Conservation (phyloP, 495 filamentous ascomycete genomes). For the Chaetomium tenue region DNA sequence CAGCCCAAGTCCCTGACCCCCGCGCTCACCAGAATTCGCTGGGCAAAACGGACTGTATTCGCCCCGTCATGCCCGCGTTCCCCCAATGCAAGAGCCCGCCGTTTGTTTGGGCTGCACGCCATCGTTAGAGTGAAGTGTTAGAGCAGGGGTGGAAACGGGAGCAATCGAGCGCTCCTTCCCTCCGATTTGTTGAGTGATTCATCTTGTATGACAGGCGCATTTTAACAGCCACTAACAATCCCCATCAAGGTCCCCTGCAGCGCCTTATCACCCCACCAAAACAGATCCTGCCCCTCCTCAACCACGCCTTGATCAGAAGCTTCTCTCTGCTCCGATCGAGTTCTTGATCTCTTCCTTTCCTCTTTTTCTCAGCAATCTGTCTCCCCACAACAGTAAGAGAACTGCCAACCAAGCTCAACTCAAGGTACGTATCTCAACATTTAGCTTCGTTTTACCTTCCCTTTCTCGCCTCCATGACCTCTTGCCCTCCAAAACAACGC, state of each 20-base stretch:
- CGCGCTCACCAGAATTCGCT: constrained; percentile 7
- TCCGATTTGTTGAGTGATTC: constrained; percentile 12
- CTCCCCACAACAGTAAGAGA: constrained; percentile 14
- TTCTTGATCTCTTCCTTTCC: constrained; percentile 16
- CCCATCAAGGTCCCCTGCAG: constrained; percentile 5
- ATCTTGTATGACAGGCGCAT: constrained; percentile 9
- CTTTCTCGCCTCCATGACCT: neutral
- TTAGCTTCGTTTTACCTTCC: constrained; percentile 1
- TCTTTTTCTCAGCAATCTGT: constrained; percentile 10
- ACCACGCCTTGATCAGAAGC: constrained; percentile 21
- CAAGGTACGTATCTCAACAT: constrained; percentile 19
- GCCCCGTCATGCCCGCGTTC: neutral
- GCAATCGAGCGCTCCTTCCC: constrained; percentile 5
- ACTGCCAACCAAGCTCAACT: constrained; percentile 17
- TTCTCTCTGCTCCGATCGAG: constrained; percentile 21
- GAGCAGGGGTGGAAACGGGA: constrained; percentile 17
- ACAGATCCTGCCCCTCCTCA: constrained; percentile 34
- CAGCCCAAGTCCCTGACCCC: neutral
- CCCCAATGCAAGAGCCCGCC: neutral
- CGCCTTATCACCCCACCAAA: constrained; percentile 36
- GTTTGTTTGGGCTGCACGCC: constrained; percentile 4
- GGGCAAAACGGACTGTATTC: neutral
- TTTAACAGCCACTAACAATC: constrained; percentile 29
- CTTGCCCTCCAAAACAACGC: neutral
- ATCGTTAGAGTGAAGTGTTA: constrained; percentile 1